Evolutionary conservation across 2,329 filamentous ascomycete genomes (phyloP), one percentile per base, ranked within the genome.

Genomic region (Fusarium subtropicale): DNA sequence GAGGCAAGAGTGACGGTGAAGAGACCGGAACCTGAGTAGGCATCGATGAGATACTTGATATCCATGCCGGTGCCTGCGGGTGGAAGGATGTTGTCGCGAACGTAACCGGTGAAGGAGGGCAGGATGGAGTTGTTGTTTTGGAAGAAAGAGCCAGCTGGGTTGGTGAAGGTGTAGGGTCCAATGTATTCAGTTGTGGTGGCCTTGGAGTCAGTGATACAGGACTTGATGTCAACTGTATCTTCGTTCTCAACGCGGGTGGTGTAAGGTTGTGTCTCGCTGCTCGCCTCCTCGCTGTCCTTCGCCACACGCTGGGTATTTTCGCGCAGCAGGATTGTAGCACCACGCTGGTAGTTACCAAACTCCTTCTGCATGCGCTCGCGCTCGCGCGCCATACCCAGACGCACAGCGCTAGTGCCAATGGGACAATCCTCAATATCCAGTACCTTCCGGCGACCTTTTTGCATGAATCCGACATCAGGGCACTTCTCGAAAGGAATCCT

Each of bases 51-150:
- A 81, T 97, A 94, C 73, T 91, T 92, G 80, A 97, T 90, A 53
- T 72, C 73, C 60, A 68, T 71, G 8, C 64, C 68, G 3, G 68
- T 63, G 52, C 78, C 73, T 34, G 74, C 59, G 4, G 85, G 81
- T 0, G 89, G 90, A 3, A 94, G 84, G 75, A 95, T 92, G 79
- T 91, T 88, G 38, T 91, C 85, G 67, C 93, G 92, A 77, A 98
- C 92, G 83, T 97, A 97, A 71, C 89, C 86, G 16, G 94, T 97
- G 81, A 98, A 97, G 18, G 84, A 82, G 31, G 92, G 89, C 26
- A 99, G 90, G 80, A 99, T 98, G 57, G 94, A 97, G 84, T 98
- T 98, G 87, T 99, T 99, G 86, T 99, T 99, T 78, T 99, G 96
- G 87, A 99, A 99, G 84, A 99, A 99, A 54, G 93, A 90, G 63